These are phyloP conservation scores for Petasospora rhodanensis DNA, from an alignment of 1,139 yeast genomes.

Conservation along the genomic window DNA sequence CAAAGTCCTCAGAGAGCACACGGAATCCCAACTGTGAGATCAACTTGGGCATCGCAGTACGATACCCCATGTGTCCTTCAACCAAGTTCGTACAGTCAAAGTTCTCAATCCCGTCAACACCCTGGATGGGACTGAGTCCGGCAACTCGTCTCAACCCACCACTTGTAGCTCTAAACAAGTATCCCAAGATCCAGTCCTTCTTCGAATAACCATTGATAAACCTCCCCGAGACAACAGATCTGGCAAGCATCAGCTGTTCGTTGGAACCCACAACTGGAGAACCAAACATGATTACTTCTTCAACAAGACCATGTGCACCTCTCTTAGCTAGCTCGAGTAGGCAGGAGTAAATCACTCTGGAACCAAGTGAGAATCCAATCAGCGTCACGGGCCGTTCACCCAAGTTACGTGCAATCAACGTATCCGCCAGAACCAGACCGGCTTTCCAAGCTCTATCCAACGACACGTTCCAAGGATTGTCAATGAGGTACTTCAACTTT, in stretches of 20 bases:
- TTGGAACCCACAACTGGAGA: slow-evolving; percentile 78
- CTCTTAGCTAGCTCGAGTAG: slow-evolving; percentile 77
- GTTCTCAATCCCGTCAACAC: slow-evolving; percentile 67
- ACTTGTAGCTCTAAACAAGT: slow-evolving; percentile 89
- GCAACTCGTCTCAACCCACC: slow-evolving; percentile 91
- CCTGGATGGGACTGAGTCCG: slow-evolving; percentile 76
- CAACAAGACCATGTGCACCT: slow-evolving; percentile 85
- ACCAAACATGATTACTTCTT: slow-evolving; percentile 85
- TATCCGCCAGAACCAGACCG: slow-evolving; percentile 87
- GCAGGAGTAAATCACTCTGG: slow-evolving; percentile 89
- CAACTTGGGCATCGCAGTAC: slow-evolving; percentile 86
- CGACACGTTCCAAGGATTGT: slow-evolving; percentile 98
- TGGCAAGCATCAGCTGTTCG: slow-evolving; percentile 74
- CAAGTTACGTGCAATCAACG: slow-evolving; percentile 76
- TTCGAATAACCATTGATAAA: slow-evolving; percentile 88
- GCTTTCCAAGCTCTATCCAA: slow-evolving; percentile 97
- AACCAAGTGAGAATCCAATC: slow-evolving; percentile 92
- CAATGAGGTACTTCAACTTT: slow-evolving; percentile 82
- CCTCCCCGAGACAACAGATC: slow-evolving; percentile 86
- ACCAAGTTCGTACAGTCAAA: slow-evolving; percentile 82
- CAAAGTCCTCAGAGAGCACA: slow-evolving; percentile 83
- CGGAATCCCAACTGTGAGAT: slow-evolving; percentile 70
- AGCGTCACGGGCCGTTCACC: slow-evolving; percentile 92
- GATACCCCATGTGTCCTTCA: slow-evolving; percentile 95
- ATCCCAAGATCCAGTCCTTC: slow-evolving; percentile 96